Evolutionary conservation across 768 basidiomycete species (phyloP).

Genomic region (Crucibulum laeve): DNA sequence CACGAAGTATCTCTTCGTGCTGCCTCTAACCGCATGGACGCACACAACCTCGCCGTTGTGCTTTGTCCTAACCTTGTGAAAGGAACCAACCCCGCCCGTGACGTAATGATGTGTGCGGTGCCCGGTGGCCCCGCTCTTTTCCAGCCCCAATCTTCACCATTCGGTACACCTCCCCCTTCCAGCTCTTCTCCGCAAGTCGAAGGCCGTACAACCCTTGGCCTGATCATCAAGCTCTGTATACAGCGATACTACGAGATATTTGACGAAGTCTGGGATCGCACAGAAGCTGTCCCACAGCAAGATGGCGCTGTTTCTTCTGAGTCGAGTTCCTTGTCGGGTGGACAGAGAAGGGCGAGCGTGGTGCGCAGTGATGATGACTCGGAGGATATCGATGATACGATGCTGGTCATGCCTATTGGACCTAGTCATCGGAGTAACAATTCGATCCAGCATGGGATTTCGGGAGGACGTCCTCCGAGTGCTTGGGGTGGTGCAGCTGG

Average conservation of each 20-base stretch:
- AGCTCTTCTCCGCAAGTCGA: conserved; percentile 16
- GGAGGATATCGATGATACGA: conserved; percentile 72
- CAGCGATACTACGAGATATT: conserved; percentile 83
- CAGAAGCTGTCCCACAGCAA: conserved; percentile 47
- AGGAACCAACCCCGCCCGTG: conserved; percentile 60
- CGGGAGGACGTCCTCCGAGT: conserved; percentile 24
- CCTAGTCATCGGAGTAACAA: conserved; percentile 24
- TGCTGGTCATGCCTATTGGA: conserved; percentile 71
- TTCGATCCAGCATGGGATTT: conserved; percentile 5
- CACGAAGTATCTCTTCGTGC: conserved; percentile 74
- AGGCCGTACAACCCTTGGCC: conserved; percentile 62
- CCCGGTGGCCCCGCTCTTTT: conserved; percentile 41
- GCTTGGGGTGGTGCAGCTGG: conserved; percentile 21
- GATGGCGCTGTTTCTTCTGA: conserved; percentile 18
- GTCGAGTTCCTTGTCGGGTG: conserved; percentile 16
- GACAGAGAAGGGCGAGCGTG: conserved; percentile 14
- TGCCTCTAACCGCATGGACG: conserved; percentile 73
- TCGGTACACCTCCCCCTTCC: conserved; percentile 3
- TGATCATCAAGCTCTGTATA: conserved; percentile 72
- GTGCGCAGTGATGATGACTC: conserved; percentile 46
- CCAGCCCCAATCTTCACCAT: conserved; percentile 17
- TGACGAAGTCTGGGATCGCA: conserved; percentile 72
- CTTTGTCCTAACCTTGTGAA: conserved; percentile 77
- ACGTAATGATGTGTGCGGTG: conserved; percentile 71
- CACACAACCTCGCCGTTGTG: conserved; percentile 77